Conservation (phyloP, 495 filamentous ascomycete genomes). For the Neurospora tetrasperma region DNA sequence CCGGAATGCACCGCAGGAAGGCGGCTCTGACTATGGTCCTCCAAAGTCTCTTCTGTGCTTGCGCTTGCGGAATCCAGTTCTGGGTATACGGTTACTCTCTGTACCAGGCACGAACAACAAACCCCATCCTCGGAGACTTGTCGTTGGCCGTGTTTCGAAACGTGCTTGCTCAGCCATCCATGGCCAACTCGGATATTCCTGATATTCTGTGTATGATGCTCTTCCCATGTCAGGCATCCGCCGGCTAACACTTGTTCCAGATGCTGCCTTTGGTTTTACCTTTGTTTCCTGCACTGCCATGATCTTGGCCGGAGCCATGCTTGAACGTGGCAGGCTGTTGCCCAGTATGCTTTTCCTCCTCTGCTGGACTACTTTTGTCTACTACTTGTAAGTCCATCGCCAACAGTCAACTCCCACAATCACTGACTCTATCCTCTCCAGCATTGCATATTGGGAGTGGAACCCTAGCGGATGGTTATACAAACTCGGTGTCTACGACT, state of each 20-base stretch:
- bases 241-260: neutral
- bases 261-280: slow-evolving; percentile 7
- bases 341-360: slow-evolving; percentile 84
- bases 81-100: slow-evolving; percentile 98
- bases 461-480: slow-evolving; percentile 70
- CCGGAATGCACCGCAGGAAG: slow-evolving; percentile 84
- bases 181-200: slow-evolving; percentile 64
- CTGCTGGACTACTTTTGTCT: slow-evolving; percentile 77
- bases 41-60: slow-evolving; percentile 78
- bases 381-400: slow-evolving; percentile 25
- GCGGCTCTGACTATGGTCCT: slow-evolving; percentile 88
- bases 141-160: slow-evolving; percentile 68
- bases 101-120: slow-evolving; percentile 74
- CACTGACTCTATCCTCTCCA: slow-evolving; percentile 32
- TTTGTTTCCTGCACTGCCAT: slow-evolving; percentile 16
- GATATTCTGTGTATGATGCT: slow-evolving; percentile 77
- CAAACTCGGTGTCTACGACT: slow-evolving; percentile 67
- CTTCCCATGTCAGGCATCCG: slow-evolving; percentile 30
- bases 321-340: slow-evolving; percentile 69
- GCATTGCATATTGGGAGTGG: slow-evolving; percentile 84
- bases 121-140: slow-evolving; percentile 75
- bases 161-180: slow-evolving; percentile 63
- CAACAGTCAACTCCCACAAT: neutral
- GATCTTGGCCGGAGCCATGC: slow-evolving; percentile 18
- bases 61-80: slow-evolving; percentile 86